phyloP scores from a whole-genome alignment of 1,139 yeast genomes.

The Pichia sp. region DNA sequence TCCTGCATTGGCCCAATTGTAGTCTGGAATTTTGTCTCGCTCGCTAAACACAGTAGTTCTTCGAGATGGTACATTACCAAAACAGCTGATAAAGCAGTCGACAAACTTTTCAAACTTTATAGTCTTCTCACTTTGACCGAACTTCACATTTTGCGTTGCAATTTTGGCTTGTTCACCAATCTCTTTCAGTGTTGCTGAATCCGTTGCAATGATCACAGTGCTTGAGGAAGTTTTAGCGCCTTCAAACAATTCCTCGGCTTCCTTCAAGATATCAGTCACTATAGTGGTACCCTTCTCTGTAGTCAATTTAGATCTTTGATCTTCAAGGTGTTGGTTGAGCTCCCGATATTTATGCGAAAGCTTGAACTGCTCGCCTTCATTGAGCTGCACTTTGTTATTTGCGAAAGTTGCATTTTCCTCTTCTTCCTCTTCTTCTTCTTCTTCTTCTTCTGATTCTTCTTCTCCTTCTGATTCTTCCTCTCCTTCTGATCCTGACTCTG shows the following conservation, averaged over 20 bases:
- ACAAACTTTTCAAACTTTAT: slow-evolving; percentile 43
- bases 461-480: slow-evolving; percentile 5
- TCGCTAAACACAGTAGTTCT: slow-evolving; percentile 8
- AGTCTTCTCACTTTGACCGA: slow-evolving; percentile 46
- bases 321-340: slow-evolving; percentile 28
- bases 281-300: slow-evolving; percentile 36
- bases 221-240: slow-evolving; percentile 27
- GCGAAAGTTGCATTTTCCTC: slow-evolving; percentile 10
- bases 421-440: slow-evolving; percentile 18
- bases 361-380: slow-evolving; percentile 25
- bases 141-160: slow-evolving; percentile 51
- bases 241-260: slow-evolving; percentile 32
- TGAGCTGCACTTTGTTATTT: slow-evolving; percentile 7
- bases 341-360: slow-evolving; percentile 28
- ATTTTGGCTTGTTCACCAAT: slow-evolving; percentile 40
- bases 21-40: slow-evolving; percentile 18
- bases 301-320: slow-evolving; percentile 33
- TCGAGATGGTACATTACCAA: not conserved
- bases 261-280: slow-evolving; percentile 30
- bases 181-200: slow-evolving; percentile 37
- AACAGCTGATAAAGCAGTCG: not conserved
- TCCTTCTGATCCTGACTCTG: slow-evolving; percentile 3
- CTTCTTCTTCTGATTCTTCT: slow-evolving; percentile 14
- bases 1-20: slow-evolving; percentile 60
- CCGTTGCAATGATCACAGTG: slow-evolving; percentile 36